Evolutionary conservation across 345 rosid species (phyloP), one percentile per base, ranked within the genome.

Genomic region (Physaria fendleri): DNA sequence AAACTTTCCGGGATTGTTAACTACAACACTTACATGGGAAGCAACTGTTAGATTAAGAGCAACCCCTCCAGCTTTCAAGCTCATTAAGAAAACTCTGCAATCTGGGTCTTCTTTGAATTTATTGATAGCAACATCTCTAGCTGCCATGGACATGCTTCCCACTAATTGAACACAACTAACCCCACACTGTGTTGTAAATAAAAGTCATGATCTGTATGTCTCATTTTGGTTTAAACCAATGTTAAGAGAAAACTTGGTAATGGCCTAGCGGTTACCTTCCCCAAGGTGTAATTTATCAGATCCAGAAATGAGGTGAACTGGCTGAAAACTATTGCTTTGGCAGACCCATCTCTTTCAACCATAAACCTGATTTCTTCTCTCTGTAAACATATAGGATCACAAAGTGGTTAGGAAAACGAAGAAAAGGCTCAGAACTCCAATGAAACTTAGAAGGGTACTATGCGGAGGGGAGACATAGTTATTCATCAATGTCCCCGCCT

Each of bases 341-440:
- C 95, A 54, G 95, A 93, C 35, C 99, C 95, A 71, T 93, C 99
- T 76, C 95, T 85, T 71, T 93, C 99, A 46, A 83, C 78, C 99
- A 89, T 93, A 67, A 74, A 62, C 56, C 93, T 82, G 43, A 93
- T 93, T 81, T 93, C 99, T 79, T 93, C 97, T 73, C 97, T 86
- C 99, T 93, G 64, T 46, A 32, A 42, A 38, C 69, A 76, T 8
- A 57, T 5, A 72, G 56, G 28, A 62, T 21, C 28, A 55, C 30
- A 42, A 45, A 16, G 44, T 51, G 21, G 62, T 32, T 33, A 33
- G 35, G 49, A 32, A 32, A 8, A 27, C n/a, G 30, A 41, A 21
- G 23, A 28, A 40, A 63, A 21, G 25, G 47, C 42, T 41, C 25
- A 35, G 52, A 57, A 17, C 10, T 17, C 9, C 41, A 69, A 18